Base-by-base conservation (phyloP, 495 filamentous ascomycete genomes). In the Neurospora sp. region DNA sequence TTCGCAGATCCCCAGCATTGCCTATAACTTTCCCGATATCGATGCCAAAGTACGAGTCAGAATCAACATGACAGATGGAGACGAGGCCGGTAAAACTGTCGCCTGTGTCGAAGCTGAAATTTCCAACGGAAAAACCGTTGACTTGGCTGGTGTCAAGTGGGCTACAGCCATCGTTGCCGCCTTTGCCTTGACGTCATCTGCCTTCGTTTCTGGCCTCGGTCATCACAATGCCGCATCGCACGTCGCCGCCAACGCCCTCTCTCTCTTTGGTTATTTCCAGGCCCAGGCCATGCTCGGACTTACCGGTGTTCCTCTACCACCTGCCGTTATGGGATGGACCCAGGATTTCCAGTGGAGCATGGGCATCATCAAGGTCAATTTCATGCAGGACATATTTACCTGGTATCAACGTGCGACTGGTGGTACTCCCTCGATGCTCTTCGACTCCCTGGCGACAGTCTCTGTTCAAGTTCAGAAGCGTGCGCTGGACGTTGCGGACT, bases 331-430 rank as follows among this genome's bases (percentile, higher is more conserved):
- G 80, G 87, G 94, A 0, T 99, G 96, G 96, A 98, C 96, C 5
- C 95, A 98, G 85, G 96, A 98, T 81, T 98, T 98, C 86, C 92
- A 97, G 82, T 99, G 96, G 96, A 95, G 90, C 80, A 96, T 99
- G 94, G 96, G 96, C 78, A 95, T 99, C 78, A 96, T 99, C 77
- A 88, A 87, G 72, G 85, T 99, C 72, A 86, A 86, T 39, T 99
- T 97, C 81, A 88, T 98, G 82, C 93, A 99, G 81, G 84, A 86
- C 37, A 92, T 98, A 73, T 92, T 93, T 72, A 97, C 94, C 62
- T 99, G 96, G 96, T 99, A 98, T 80, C 96, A 97, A 82, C 92
- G 94, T 40, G 87, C 96, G 11, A 99, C 96, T 10, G 96, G 96
- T 45, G 96, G 96, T 72, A 94, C 89, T 19, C 93, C 96, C 36